Evolutionary conservation across 1,284 basidiomycete species (phyloP).

Genomic region (Chalciporus sp.): DNA sequence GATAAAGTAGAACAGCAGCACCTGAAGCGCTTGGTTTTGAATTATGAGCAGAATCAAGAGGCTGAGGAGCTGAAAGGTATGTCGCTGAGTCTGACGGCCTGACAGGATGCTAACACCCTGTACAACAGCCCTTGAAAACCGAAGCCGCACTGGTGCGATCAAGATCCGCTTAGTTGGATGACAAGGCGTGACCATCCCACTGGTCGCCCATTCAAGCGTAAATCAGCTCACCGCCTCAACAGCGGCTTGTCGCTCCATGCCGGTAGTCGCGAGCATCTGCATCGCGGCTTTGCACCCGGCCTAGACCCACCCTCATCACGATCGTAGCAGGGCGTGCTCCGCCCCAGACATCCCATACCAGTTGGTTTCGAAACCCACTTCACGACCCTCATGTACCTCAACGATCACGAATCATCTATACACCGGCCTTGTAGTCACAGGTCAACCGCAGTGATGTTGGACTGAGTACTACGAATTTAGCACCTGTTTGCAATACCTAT

Average conservation of each 20-base stretch:
- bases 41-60: constrained; percentile 86
- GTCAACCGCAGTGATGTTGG: constrained; percentile 8
- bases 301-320: constrained; percentile 21
- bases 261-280: constrained; percentile 26
- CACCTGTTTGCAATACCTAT: neutral
- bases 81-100: constrained; percentile 1
- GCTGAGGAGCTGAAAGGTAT: constrained; percentile 76
- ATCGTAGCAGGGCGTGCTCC: constrained; percentile 16
- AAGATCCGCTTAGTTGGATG: constrained; percentile 74
- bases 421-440: constrained; percentile 10
- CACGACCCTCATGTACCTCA: constrained; percentile 33
- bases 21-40: constrained; percentile 87
- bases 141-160: constrained; percentile 63
- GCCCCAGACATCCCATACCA: constrained; percentile 8
- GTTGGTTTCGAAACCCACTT: constrained; percentile 22
- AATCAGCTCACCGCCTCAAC: constrained; percentile 19
- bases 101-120: constrained; percentile 8
- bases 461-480: constrained; percentile 8
- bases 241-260: constrained; percentile 26
- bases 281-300: constrained; percentile 24
- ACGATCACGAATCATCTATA: constrained; percentile 19
- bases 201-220: constrained; percentile 15
- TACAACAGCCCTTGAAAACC: constrained; percentile 62
- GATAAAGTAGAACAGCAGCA: constrained; percentile 96
- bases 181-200: constrained; percentile 19